Percentiles rank a stretch among this genome's conserved stretches.
These are phyloP conservation scores for Emmonsia crescens DNA, from an alignment of 2,329 filamentous ascomycete species.

Conservation along the genomic window DNA sequence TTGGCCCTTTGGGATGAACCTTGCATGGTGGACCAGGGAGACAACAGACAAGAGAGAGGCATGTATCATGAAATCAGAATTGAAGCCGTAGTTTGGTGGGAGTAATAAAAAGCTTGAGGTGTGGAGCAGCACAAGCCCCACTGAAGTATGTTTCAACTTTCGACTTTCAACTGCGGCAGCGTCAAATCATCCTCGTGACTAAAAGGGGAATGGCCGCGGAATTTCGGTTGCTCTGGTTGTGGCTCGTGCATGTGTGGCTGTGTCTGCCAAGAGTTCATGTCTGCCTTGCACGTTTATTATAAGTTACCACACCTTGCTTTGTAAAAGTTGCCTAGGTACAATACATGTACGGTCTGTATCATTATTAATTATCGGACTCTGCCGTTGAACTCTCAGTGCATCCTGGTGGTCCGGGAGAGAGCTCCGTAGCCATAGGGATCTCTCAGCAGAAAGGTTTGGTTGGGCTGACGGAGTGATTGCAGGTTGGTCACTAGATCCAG, in stretches of 20 bases:
- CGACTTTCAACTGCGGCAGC: conserved; percentile 3
- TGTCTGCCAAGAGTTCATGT: not conserved
- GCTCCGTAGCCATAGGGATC: not conserved
- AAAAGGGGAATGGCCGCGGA: not conserved
- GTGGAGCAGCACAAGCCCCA: not conserved
- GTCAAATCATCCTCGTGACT: not conserved
- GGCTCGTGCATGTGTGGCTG: not conserved
- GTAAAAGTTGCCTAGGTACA: not conserved
- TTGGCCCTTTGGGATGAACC: not conserved
- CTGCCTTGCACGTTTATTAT: not conserved
- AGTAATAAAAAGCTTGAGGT: not conserved
- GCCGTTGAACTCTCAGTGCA: not conserved
- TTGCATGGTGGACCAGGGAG: not conserved
- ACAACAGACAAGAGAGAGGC: not conserved
- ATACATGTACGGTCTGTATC: not conserved
- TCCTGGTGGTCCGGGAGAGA: not conserved
- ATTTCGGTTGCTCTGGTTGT: not conserved
- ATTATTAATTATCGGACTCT: not conserved
- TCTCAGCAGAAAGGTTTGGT: not conserved
- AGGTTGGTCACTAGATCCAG: not conserved
- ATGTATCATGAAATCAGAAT: not conserved
- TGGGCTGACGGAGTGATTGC: not conserved
- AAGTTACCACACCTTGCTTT: not conserved
- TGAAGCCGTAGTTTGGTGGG: not conserved
- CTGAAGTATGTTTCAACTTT: not conserved